Conservation (phyloP, 805 yeast genomes). For the Metschnikowia aberdeeniae region DNA sequence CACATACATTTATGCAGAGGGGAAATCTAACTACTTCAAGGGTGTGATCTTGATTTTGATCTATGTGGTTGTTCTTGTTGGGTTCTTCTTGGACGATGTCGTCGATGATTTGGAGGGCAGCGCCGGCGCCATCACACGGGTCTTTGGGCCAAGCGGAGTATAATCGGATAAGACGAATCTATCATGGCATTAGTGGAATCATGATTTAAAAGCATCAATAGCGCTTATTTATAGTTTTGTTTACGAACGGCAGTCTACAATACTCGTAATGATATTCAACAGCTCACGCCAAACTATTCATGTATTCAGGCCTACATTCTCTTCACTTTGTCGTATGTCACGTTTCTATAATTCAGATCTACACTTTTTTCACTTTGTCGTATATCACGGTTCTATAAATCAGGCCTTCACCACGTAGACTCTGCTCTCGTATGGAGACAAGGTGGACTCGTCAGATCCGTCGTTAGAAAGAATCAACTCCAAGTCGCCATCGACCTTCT, state of each 20-base stretch:
- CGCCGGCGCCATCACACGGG: not conserved
- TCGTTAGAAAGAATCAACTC: conserved; percentile 31
- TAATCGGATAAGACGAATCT: too few species aligned
- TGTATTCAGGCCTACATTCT: too few species aligned
- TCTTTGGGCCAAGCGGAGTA: not conserved
- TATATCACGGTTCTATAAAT: not conserved
- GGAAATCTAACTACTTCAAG: conserved; percentile 92
- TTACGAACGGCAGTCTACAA: too few species aligned
- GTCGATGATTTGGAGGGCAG: conserved; percentile 24
- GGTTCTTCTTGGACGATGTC: conserved; percentile 65
- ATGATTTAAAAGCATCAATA: too few species aligned
- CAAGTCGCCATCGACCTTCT: conserved; percentile 24
- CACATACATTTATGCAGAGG: conserved; percentile 93
- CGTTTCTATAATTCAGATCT: not conserved
- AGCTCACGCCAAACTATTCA: not conserved
- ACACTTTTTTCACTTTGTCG: too few species aligned
- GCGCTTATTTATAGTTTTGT: too few species aligned
- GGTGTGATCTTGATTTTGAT: conserved; percentile 83
- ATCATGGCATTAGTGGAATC: too few species aligned
- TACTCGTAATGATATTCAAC: too few species aligned
- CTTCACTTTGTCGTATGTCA: too few species aligned
- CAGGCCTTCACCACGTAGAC: conserved; percentile 25
- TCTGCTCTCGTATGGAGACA: conserved; percentile 46
- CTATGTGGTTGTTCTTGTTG: conserved; percentile 70
- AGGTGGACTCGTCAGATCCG: conserved; percentile 19